phyloP scores from a whole-genome alignment of 257 asterid species.

The Cordia subcordata region DNA sequence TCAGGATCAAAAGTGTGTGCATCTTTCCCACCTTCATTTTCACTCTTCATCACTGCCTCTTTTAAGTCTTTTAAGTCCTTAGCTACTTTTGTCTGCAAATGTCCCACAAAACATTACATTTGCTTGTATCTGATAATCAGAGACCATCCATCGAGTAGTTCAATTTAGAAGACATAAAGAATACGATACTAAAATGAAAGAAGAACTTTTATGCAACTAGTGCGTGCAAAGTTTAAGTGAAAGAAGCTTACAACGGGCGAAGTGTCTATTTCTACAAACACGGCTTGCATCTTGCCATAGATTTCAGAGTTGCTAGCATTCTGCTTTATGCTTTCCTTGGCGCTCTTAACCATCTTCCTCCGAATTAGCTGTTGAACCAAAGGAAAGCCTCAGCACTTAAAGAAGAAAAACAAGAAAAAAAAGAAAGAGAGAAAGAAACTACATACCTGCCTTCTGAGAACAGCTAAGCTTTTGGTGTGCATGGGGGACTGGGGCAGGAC shows the following conservation, averaged over 20 bases:
- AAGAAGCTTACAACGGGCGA: slow-evolving; percentile 35
- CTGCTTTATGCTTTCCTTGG: slow-evolving; percentile 41
- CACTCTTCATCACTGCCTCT: slow-evolving; percentile 39
- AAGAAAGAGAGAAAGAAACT: neutral
- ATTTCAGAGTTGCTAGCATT: slow-evolving; percentile 46
- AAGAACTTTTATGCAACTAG: too few relatives aligned
- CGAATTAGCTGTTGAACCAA: slow-evolving; percentile 29
- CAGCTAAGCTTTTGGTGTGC: slow-evolving; percentile 56
- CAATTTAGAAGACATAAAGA: too few relatives aligned
- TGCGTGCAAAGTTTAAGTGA: neutral
- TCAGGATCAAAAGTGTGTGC: slow-evolving; percentile 36
- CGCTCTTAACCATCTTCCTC: slow-evolving; percentile 47
- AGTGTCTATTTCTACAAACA: slow-evolving; percentile 44
- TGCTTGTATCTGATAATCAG: too few relatives aligned
- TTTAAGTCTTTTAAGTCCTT: slow-evolving; percentile 48
- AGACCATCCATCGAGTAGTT: too few relatives aligned
- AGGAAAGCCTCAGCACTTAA: neutral
- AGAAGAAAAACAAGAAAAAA: neutral
- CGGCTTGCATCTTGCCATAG: slow-evolving; percentile 55
- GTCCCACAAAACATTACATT: neutral
- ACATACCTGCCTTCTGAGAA: slow-evolving; percentile 41
- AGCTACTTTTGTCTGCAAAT: slow-evolving; percentile 30
- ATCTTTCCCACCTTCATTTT: slow-evolving; percentile 15
- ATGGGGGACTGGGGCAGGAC: slow-evolving; percentile 67
- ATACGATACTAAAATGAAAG: neutral